A percentile compares a stretch with the other conserved stretches of the same genome.
Conservation (phyloP, 2,329 filamentous ascomycete genomes). For the Talaromyces sp. region DNA sequence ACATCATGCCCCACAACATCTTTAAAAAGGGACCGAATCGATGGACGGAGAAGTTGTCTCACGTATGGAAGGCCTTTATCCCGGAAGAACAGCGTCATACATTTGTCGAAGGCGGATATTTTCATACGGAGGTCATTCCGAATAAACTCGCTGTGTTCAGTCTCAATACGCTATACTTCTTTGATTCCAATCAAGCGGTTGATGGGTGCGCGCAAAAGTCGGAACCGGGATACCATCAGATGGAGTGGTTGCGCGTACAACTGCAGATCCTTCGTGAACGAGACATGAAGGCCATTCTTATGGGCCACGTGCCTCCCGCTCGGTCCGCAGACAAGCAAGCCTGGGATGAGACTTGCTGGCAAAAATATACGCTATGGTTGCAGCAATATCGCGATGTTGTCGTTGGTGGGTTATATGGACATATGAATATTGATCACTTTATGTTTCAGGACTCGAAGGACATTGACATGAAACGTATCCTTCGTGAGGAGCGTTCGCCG, state of each 20-base stretch:
- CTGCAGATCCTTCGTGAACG: conserved; percentile 75
- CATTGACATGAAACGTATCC: conserved; percentile 56
- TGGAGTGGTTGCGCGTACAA: conserved; percentile 93
- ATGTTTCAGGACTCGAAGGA: conserved; percentile 81
- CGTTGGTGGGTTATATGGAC: conserved; percentile 73
- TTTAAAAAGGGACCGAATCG: conserved; percentile 78
- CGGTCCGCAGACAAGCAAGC: conserved; percentile 76
- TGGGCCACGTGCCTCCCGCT: conserved; percentile 89
- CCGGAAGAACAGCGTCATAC: conserved; percentile 87
- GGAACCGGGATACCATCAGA: conserved; percentile 87
- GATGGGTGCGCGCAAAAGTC: conserved; percentile 76
- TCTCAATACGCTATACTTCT: conserved; percentile 95
- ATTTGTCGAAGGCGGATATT: conserved; percentile 92
- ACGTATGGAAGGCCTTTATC: conserved; percentile 82
- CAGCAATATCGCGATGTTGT: conserved; percentile 88
- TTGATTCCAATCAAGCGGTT: conserved; percentile 85
- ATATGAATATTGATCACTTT: conserved; percentile 99
- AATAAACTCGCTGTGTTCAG: conserved; percentile 83
- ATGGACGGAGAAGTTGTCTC: conserved; percentile 73
- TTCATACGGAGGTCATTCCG: conserved; percentile 86
- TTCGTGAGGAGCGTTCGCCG: conserved; percentile 21
- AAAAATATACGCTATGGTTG: conserved; percentile 91
- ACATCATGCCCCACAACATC: conserved; percentile 95
- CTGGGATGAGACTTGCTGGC: conserved; percentile 98
- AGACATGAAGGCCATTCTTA: conserved; percentile 90